Evolutionary conservation across 169 alveolate species (phyloP), one percentile per base, ranked within the genome.

Genomic region (Perkinsus olseni): DNA sequence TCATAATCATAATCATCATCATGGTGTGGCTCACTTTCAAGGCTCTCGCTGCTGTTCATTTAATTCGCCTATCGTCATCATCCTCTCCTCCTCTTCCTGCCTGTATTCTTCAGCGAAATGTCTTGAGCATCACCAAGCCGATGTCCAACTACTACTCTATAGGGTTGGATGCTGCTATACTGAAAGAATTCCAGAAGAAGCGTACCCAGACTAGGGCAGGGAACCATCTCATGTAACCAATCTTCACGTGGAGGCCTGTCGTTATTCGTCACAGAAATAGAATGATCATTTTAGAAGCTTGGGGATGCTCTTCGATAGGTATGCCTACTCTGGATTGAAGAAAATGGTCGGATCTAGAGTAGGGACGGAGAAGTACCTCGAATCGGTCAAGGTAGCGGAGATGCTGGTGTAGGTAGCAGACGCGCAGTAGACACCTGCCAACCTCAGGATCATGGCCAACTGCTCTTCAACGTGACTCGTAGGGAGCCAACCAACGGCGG

Each of bases 131-230:
- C 28, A 62, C 37, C 34, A 62, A 62, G 17, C 31, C 82, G 28
- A 96, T 97, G 97, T 94, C 96, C 6, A 97, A 97, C 92, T 97
- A 97, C 92, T 97, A 96, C 93, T 95, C 97, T 38, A 94, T 97
- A 31, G 99, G 99, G 6, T 95, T 96, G 74, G 99, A 97, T 96
- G 97, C 98, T 34, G 94, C 97, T 93, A 96, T 97, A 37, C 98
- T 98, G 4, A 94, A 94, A 36, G 97, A 96, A 21, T 96, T 96
- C 92, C 97, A 97, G 91, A 96, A 96, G 91, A 95, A 95, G 51
- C 94, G 98, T 36, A 94, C 95, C 28, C 74, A 91, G 31, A 92
- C 91, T 17, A 94, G 94, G 34, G 62, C 74, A 28, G 62, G 92
- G 24, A 94, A 94, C 74, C 91, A 94, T 13, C 51, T 94, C 45